These are phyloP conservation scores for Pichia cactophila DNA, from an alignment of 1,139 yeast species.

Conservation along the genomic window DNA sequence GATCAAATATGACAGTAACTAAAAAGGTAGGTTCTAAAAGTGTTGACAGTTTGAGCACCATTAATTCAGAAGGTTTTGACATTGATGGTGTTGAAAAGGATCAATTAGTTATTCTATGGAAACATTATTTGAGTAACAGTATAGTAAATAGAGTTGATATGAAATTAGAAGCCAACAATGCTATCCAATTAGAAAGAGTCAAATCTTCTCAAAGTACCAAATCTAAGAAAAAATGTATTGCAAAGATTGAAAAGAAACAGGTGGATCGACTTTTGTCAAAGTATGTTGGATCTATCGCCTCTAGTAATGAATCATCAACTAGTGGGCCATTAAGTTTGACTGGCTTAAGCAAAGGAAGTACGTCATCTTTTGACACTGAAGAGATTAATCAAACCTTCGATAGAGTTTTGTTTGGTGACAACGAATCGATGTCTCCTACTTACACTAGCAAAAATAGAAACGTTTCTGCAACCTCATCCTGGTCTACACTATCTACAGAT, in stretches of 20 bases:
- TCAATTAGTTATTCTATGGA: slow-evolving; percentile 22
- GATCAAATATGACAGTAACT: not conserved
- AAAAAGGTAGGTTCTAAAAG: not conserved
- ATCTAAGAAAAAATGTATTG: not conserved
- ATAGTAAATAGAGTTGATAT: slow-evolving; percentile 24
- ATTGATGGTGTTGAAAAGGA: not conserved
- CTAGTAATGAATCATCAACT: slow-evolving; percentile 4
- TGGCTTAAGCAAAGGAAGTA: not conserved
- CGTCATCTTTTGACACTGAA: not conserved
- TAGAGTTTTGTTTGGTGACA: not conserved
- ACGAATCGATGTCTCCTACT: not conserved
- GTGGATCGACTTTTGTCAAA: slow-evolving; percentile 14
- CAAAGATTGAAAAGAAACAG: slow-evolving; percentile 15
- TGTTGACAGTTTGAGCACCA: slow-evolving; percentile 3
- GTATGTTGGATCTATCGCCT: slow-evolving; percentile 15
- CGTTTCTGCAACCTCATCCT: not conserved
- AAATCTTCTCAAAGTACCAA: slow-evolving; percentile 7
- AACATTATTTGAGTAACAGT: slow-evolving; percentile 22
- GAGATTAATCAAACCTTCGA: not conserved
- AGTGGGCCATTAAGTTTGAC: not conserved
- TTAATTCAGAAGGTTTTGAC: not conserved
- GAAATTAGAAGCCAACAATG: slow-evolving; percentile 21
- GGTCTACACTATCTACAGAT: not conserved
- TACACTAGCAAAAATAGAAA: not conserved
- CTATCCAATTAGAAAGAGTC: slow-evolving; percentile 5